Conservation (phyloP, 2,329 filamentous ascomycete genomes). For the Septoria linicola region DNA sequence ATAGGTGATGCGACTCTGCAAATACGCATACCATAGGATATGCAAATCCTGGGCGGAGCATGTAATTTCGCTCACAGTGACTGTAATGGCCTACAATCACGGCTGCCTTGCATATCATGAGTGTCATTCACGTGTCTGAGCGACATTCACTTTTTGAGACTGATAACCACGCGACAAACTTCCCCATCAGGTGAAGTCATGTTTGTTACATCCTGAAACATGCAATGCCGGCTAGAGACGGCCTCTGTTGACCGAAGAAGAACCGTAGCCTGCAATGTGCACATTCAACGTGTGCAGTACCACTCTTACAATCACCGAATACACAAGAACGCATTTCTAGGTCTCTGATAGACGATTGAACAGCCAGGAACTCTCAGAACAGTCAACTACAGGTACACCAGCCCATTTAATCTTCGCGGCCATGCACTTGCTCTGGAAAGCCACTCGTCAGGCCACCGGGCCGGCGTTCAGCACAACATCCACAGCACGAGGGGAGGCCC, state of each 20-base stretch:
- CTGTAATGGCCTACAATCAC: no score
- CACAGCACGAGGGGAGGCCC: conserved; percentile 1
- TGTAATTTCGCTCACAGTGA: no score
- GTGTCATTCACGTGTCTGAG: no score
- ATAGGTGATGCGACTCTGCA: no score
- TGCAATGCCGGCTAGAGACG: not conserved
- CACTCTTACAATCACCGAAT: not conserved
- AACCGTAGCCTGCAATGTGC: not conserved
- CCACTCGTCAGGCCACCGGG: conserved; percentile 9
- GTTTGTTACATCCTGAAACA: not conserved
- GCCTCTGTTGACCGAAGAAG: not conserved
- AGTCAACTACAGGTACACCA: not conserved
- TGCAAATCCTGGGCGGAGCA: no score
- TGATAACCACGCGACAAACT: no score
- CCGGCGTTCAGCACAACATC: conserved; percentile 14
- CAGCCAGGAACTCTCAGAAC: not conserved
- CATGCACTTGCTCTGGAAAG: conserved; percentile 13
- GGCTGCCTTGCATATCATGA: no score
- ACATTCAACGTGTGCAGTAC: not conserved
- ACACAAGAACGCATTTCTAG: not conserved
- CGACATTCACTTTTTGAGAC: no score
- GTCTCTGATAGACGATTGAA: not conserved
- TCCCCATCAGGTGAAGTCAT: no score
- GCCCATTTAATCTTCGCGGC: not conserved
- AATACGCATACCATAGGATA: no score